Conservation (phyloP, 1,284 basidiomycete genomes). For the Heterobasidion irregulare region DNA sequence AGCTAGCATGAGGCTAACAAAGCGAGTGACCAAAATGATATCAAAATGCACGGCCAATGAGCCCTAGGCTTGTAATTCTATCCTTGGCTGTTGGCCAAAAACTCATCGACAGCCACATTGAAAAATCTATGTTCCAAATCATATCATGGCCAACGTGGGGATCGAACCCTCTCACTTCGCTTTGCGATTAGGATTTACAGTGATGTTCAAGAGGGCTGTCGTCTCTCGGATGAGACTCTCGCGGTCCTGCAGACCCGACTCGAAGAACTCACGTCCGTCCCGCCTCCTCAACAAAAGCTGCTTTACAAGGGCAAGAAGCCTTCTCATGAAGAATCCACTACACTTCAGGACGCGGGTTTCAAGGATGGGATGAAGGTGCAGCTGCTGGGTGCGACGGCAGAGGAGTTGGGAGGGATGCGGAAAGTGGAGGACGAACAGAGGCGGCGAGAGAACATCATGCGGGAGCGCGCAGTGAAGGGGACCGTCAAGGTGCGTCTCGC, state of each 20-base stretch:
- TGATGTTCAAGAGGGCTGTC: too few relatives aligned
- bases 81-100: too few relatives aligned
- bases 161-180: constrained; percentile 4
- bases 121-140: too few relatives aligned
- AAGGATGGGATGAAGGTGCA: constrained; percentile 58
- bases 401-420: constrained; percentile 47
- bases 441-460: constrained; percentile 46
- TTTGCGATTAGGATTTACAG: too few relatives aligned
- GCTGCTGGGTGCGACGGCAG: constrained; percentile 53
- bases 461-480: constrained; percentile 46
- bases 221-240: background rate
- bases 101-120: too few relatives aligned
- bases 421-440: constrained; percentile 49
- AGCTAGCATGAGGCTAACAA: too few relatives aligned
- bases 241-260: constrained; percentile 3
- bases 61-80: too few relatives aligned
- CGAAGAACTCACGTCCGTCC: constrained; percentile 50
- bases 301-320: constrained; percentile 62
- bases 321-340: constrained; percentile 22
- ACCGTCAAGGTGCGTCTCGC: constrained; percentile 43
- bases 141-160: constrained; percentile 5
- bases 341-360: constrained; percentile 44
- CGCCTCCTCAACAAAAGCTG: constrained; percentile 57
- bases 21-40: too few relatives aligned
- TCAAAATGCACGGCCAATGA: too few relatives aligned